A percentile compares a stretch with the other conserved stretches of the same genome.
These are phyloP conservation scores for Aspergillus persii DNA, from an alignment of 2,329 filamentous ascomycete species.

Conservation along the genomic window DNA sequence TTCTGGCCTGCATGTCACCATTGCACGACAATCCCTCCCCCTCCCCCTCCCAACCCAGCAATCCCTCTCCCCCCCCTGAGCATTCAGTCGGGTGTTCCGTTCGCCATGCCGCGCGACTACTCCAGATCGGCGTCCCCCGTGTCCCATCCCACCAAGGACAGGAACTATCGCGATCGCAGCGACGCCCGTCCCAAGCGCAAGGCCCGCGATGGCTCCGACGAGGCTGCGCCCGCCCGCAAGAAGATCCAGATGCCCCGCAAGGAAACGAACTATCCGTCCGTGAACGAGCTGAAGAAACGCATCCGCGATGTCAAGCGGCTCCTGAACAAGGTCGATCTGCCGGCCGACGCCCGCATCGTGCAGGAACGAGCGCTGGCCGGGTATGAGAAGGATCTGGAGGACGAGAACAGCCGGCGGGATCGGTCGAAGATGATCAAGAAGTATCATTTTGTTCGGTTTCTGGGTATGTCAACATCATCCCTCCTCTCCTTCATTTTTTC, in stretches of 20 bases:
- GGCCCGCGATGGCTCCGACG: conserved; percentile 25
- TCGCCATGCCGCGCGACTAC: conserved; percentile 17
- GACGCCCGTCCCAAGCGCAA: conserved; percentile 27
- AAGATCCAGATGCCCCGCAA: conserved; percentile 24
- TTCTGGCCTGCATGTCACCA: background rate
- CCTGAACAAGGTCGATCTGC: conserved; percentile 49
- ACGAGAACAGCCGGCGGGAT: conserved; percentile 49
- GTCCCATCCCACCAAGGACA: conserved; percentile 4
- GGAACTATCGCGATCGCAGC: conserved; percentile 19
- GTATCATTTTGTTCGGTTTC: conserved; percentile 67
- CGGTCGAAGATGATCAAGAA: conserved; percentile 57
- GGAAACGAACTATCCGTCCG: conserved; percentile 32
- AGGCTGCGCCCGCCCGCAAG: conserved; percentile 27
- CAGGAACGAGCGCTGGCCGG: conserved; percentile 59
- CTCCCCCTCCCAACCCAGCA: background rate
- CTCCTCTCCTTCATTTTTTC: background rate
- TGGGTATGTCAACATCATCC: conserved; percentile 40
- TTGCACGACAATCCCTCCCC: background rate
- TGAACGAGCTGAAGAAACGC: conserved; percentile 54
- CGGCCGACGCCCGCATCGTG: conserved; percentile 55
- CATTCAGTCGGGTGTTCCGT: background rate
- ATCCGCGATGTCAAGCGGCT: conserved; percentile 57
- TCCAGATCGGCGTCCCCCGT: conserved; percentile 7
- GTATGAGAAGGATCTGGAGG: conserved; percentile 55
- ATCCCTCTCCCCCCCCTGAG: background rate